Evolutionary conservation across 148 eudicot species (phyloP).

Genomic region (Silene conica): DNA sequence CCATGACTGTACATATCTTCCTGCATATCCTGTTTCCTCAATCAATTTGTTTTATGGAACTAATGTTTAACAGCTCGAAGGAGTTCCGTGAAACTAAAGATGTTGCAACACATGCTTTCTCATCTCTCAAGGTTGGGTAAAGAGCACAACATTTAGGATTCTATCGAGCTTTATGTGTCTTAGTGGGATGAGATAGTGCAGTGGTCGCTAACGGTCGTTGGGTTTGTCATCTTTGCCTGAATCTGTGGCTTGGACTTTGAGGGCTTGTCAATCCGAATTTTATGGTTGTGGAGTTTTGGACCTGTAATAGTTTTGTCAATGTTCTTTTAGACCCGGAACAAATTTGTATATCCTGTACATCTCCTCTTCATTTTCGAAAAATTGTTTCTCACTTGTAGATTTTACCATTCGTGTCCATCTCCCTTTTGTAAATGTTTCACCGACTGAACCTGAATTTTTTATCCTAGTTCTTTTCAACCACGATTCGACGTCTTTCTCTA

Average conservation of each 20-base stretch:
- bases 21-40: neutral
- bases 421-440: no score
- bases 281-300: constrained; percentile 45
- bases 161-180: constrained; percentile 57
- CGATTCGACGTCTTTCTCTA: no score
- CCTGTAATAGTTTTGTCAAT: no score
- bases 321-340: no score
- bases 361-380: no score
- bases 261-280: constrained; percentile 41
- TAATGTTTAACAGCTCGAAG: constrained; percentile 35
- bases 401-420: no score
- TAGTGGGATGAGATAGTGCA: constrained; percentile 60
- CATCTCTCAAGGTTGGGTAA: constrained; percentile 44
- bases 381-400: no score
- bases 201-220: constrained; percentile 28
- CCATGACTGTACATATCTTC: neutral
- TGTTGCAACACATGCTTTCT: constrained; percentile 48
- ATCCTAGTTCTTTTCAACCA: no score
- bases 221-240: constrained; percentile 39
- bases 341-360: no score
- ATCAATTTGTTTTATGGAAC: constrained; percentile 9
- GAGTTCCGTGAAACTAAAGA: constrained; percentile 47
- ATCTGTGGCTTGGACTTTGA: constrained; percentile 33
- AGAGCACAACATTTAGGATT: constrained; percentile 57
- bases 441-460: no score